Conservation (phyloP, 1,139 yeast genomes). For the Diutina pseudorugosa region DNA sequence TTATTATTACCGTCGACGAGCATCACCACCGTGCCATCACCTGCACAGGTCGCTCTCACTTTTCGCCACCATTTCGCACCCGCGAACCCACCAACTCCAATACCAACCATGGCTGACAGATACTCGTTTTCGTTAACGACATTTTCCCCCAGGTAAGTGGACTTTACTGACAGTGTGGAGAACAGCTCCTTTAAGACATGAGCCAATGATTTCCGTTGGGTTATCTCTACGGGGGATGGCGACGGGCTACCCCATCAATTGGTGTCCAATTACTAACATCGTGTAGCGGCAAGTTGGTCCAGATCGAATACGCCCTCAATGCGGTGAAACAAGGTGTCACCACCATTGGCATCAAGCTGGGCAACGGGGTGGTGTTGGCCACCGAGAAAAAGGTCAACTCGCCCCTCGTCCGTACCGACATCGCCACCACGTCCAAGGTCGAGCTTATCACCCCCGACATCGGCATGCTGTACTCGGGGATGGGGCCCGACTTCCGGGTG, state of each 20-base stretch:
- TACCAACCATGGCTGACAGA: conserved; percentile 76
- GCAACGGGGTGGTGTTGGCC: conserved; percentile 93
- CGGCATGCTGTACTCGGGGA: conserved; percentile 94
- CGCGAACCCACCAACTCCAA: neutral
- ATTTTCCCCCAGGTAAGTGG: conserved; percentile 81
- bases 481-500: conserved; percentile 98
- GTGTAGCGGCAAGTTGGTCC: conserved; percentile 84
- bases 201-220: no score
- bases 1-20: neutral
- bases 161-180: conserved; percentile 18
- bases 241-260: no score
- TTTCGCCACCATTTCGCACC: neutral
- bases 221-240: no score
- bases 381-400: conserved; percentile 90
- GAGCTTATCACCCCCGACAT: conserved; percentile 86
- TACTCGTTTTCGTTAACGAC: conserved; percentile 95
- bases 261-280: neutral
- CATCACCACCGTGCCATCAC: neutral
- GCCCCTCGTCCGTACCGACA: conserved; percentile 57
- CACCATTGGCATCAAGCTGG: conserved; percentile 89
- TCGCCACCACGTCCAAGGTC: conserved; percentile 54
- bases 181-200: no score
- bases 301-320: conserved; percentile 93
- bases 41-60: neutral
- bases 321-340: conserved; percentile 98